phyloP scores from a whole-genome alignment of 305 asterid genomes.

The Rubia tinctorum region DNA sequence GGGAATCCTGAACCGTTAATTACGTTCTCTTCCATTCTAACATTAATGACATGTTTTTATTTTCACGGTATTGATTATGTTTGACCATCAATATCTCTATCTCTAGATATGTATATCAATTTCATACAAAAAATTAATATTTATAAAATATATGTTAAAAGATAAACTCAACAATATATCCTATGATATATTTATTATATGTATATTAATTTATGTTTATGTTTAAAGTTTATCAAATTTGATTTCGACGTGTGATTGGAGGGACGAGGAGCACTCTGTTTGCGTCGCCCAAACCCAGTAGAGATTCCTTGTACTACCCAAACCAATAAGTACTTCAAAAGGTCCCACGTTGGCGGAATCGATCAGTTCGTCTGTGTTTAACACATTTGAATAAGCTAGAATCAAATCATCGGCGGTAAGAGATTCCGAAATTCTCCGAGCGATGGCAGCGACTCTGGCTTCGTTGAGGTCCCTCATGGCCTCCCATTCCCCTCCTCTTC shows the following conservation, averaged over 20 bases:
- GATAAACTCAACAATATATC: no score
- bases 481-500: conserved; percentile 77
- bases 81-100: no score
- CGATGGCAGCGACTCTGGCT: conserved; percentile 60
- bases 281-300: background rate
- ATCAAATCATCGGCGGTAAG: background rate
- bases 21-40: no score
- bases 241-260: no score
- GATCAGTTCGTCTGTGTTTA: background rate
- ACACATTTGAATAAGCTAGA: background rate
- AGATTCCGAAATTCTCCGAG: background rate
- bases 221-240: no score
- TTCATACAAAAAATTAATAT: no score
- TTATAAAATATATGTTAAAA: no score
- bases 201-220: no score
- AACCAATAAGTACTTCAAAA: background rate
- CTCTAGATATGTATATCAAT: no score
- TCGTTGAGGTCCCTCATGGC: conserved; percentile 77
- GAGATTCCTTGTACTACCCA: background rate
- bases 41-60: no score
- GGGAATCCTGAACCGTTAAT: background rate
- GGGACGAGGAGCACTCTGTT: background rate
- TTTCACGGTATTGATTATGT: no score
- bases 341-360: background rate
- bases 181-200: no score